Evolutionary conservation across 116 monocot genomes (phyloP).

Genomic region (Phalaenopsis hybrid): DNA sequence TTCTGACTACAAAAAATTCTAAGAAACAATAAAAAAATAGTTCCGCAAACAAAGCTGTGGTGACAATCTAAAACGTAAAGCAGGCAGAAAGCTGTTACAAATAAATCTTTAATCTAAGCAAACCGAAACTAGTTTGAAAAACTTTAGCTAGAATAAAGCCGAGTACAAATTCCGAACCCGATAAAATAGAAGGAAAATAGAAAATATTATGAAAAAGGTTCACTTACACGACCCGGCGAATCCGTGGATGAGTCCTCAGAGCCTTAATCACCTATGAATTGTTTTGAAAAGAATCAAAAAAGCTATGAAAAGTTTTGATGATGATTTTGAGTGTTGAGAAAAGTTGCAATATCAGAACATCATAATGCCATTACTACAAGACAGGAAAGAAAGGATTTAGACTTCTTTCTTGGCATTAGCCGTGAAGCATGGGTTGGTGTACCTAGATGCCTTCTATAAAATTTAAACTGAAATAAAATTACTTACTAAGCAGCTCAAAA

Average conservation of each 20-base stretch:
- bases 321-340: not conserved
- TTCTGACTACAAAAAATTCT: no score
- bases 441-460: not conserved
- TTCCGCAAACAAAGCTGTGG: no score
- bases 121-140: not conserved
- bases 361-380: not conserved
- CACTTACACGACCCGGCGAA: constrained; percentile 79
- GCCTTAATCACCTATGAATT: constrained; percentile 73
- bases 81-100: no score
- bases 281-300: not conserved
- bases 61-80: no score
- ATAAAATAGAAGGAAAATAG: not conserved
- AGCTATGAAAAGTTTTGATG: not conserved
- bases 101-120: no score
- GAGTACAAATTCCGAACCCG: not conserved
- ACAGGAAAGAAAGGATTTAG: not conserved
- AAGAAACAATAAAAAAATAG: no score
- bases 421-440: not conserved
- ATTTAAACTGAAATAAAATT: not conserved
- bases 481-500: not conserved
- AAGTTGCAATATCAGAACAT: not conserved
- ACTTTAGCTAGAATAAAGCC: not conserved
- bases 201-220: not conserved
- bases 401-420: not conserved
- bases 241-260: constrained; percentile 76